phyloP scores from a whole-genome alignment of 352 stramenopile genomes.

The Globisporangium cystogenes region DNA sequence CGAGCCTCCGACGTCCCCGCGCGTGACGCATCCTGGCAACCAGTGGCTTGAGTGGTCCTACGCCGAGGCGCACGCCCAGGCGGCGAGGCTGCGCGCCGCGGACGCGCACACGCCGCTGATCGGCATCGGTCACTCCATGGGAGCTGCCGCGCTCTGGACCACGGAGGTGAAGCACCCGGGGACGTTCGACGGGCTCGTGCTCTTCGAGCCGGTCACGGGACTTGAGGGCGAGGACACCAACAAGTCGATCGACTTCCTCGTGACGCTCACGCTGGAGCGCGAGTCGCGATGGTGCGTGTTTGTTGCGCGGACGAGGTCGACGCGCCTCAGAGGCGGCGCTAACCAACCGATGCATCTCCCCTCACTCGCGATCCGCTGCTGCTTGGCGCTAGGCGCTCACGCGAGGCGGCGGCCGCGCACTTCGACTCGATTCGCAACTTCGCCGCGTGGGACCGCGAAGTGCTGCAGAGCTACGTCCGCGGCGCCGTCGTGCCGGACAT shows the following conservation, averaged over 20 bases:
- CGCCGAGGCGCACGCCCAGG: conserved; percentile 22
- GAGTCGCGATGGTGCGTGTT: too few species aligned
- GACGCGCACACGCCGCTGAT: conserved; percentile 24
- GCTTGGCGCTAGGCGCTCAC: conserved; percentile 16
- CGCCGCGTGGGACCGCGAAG: conserved; percentile 29
- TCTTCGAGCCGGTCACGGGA: conserved; percentile 45
- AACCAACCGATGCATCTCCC: too few species aligned
- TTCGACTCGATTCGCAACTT: conserved; percentile 33
- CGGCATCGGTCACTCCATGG: conserved; percentile 48
- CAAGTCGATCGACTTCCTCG: conserved; percentile 20
- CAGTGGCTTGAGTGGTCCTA: conserved; percentile 18
- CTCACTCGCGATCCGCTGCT: too few species aligned
- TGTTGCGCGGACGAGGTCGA: too few species aligned
- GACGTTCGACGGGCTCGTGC: conserved; percentile 37
- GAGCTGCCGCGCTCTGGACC: conserved; percentile 30
- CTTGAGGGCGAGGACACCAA: conserved; percentile 8
- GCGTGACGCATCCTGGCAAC: conserved; percentile 27
- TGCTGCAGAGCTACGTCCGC: conserved; percentile 25
- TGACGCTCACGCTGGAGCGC: conserved; percentile 29
- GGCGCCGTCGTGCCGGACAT: conserved; percentile 17
- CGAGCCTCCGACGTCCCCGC: conserved; percentile 15
- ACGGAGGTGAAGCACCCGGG: conserved; percentile 27
- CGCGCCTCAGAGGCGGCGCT: too few species aligned
- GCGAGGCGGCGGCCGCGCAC: conserved; percentile 19
- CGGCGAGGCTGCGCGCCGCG: conserved; percentile 6